phyloP scores from a whole-genome alignment of 73 alveolate genomes.

The Tetrahymena borealis region DNA sequence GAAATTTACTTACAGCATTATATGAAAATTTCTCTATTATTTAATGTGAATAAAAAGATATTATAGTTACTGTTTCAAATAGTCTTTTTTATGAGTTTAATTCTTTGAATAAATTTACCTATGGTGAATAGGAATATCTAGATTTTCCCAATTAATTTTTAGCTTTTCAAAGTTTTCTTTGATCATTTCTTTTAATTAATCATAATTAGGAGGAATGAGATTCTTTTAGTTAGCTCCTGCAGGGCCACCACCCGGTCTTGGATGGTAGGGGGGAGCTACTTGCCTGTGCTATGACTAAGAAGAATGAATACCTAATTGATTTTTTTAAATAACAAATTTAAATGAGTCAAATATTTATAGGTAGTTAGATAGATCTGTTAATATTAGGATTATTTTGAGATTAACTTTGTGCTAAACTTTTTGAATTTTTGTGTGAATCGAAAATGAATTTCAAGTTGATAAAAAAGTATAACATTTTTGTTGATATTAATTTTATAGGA shows the following conservation, averaged over 20 bases:
- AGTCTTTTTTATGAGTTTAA: not conserved
- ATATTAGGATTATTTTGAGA: not conserved
- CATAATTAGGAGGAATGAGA: not conserved
- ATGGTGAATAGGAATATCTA: not conserved
- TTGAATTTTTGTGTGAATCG: not conserved
- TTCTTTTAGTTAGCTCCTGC: not conserved
- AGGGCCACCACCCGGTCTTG: not conserved
- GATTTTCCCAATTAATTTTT: not conserved
- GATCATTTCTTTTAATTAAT: not conserved
- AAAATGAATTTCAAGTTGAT: not conserved
- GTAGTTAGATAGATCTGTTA: no score
- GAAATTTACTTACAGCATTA: not conserved
- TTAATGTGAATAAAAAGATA: no score
- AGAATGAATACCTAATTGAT: not conserved
- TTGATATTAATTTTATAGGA: not conserved
- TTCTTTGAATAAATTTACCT: not conserved
- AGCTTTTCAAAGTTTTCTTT: not conserved
- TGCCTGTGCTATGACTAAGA: not conserved
- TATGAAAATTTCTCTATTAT: not conserved
- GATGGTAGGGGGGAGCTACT: not conserved
- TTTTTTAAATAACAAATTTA: no score
- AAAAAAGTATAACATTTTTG: not conserved
- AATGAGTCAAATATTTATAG: no score
- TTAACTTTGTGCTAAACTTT: not conserved
- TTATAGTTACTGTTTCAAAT: not conserved